phyloP scores from a whole-genome alignment of 1,139 yeast species.

The Diutina scorzettiae region DNA sequence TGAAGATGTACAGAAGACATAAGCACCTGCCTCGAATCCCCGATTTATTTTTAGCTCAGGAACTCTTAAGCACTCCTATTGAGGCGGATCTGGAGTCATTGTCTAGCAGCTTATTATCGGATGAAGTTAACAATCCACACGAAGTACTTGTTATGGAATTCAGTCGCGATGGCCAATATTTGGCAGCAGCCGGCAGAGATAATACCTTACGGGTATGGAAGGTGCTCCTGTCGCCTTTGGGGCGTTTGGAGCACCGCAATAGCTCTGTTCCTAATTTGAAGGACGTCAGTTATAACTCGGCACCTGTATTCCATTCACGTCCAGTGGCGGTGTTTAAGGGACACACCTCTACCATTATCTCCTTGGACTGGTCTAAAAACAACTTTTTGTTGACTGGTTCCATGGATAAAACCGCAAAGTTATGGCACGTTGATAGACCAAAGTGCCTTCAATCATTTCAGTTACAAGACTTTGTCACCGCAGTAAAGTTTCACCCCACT shows the following conservation, averaged over 20 bases:
- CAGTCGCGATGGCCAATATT: conserved; percentile 64
- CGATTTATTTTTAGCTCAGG: conserved; percentile 71
- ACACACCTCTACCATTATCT: conserved; percentile 58
- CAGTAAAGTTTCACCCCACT: conserved; percentile 69
- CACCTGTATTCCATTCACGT: conserved; percentile 69
- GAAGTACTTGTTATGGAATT: conserved; percentile 69
- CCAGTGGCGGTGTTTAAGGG: conserved; percentile 56
- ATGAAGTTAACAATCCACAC: conserved; percentile 11
- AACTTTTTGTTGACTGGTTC: conserved; percentile 72
- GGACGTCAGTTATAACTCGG: conserved; percentile 25
- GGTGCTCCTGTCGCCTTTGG: conserved; percentile 60
- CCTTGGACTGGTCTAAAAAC: conserved; percentile 83
- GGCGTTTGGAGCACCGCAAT: conserved; percentile 34
- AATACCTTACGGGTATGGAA: conserved; percentile 63
- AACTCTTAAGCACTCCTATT: conserved; percentile 20
- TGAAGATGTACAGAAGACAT: conserved; percentile 34
- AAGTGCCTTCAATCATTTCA: conserved; percentile 53
- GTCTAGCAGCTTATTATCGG: conserved; percentile 7
- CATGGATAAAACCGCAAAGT: conserved; percentile 71
- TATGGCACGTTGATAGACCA: conserved; percentile 74
- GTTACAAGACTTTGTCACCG: conserved; percentile 76
- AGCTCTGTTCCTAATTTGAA: conserved; percentile 8
- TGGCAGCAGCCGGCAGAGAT: conserved; percentile 80
- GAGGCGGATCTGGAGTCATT: conserved; percentile 9
- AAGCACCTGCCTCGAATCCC: conserved; percentile 31